Percentiles rank a stretch among this genome's conserved stretches.
phyloP scores from a whole-genome alignment of 257 asterid genomes.

The Lantana camara region DNA sequence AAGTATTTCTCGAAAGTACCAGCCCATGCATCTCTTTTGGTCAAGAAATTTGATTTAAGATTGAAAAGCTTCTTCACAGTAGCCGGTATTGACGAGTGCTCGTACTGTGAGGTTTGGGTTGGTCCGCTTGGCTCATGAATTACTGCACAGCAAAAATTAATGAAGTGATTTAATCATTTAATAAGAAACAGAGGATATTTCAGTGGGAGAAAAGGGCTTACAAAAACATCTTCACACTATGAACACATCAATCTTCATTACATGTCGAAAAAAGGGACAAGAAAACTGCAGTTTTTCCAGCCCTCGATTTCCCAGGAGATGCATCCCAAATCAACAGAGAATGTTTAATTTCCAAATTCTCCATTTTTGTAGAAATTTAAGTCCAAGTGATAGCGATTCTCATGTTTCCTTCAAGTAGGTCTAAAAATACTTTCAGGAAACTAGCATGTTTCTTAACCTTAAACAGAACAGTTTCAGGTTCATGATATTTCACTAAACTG shows the following conservation, averaged over 20 bases:
- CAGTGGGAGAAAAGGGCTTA: neutral
- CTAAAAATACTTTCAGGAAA: too few species aligned
- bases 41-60: constrained; percentile 78
- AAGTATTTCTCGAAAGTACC: constrained; percentile 87
- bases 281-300: neutral
- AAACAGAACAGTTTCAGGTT: too few species aligned
- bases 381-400: too few species aligned
- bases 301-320: neutral
- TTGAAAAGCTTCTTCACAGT: constrained; percentile 91
- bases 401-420: too few species aligned
- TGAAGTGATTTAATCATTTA: neutral
- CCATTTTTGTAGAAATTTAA: too few species aligned
- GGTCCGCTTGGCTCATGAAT: constrained; percentile 92
- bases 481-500: too few species aligned
- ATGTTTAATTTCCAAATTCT: neutral
- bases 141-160: constrained; percentile 53
- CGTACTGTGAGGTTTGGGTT: constrained; percentile 78
- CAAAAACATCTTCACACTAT: too few species aligned
- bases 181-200: neutral
- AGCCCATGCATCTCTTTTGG: constrained; percentile 98
- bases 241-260: neutral
- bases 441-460: too few species aligned
- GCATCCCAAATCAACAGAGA: too few species aligned
- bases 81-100: constrained; percentile 94
- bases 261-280: constrained; percentile 13